Evolutionary conservation across 2,329 filamentous ascomycete genomes (phyloP), one percentile per base, ranked within the genome.

Genomic region (Arthroderma uncinatum): DNA sequence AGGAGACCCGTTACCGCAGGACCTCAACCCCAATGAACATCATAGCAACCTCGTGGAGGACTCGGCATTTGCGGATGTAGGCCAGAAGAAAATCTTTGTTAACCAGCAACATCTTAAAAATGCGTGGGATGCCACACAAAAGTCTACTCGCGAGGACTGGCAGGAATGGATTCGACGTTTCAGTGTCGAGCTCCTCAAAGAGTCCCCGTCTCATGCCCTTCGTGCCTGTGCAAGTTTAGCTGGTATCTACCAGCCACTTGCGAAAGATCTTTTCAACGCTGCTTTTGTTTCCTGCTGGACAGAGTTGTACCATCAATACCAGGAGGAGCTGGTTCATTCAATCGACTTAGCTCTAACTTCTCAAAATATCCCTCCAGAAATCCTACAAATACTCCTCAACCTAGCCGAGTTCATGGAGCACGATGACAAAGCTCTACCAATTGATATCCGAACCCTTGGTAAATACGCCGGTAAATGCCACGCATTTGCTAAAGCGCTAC

Each of bases 371-470:
- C 92, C 93, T 0, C 93, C 94, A 0, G 94, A 99, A 70, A 86
- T 99, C 62, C 78, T 98, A 7, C 93, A 95, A 60, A 86, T 96
- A 53, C 78, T 99, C 28, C 82, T 99, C 53, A 98, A 98, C 67
- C 79, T 99, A 54, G 93, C 93, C 21, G 93, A 99, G 69, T 99
- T 98, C 71, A 99, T 99, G 93, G 93, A 99, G 69, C 93, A 98
- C 67, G 94, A 98, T 65, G 93, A 99, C 70, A 98, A 98, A 71
- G 92, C 94, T 12, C 76, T 99, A 55, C 93, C 93, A 1, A 98
- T 99, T 61, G 94, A 99, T 68, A 96, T 99, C 62, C 81, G 93
- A 53, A 90, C 93, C 8, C 80, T 98, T 9, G 94, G 94, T 30
- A 87, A 92, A 68, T 95, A 97, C 70, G 93, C 93, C 53, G 92